A percentile compares a stretch with the other conserved stretches of the same genome.
phyloP scores from a whole-genome alignment of 2,329 filamentous ascomycete genomes.

The Amphichorda felina region DNA sequence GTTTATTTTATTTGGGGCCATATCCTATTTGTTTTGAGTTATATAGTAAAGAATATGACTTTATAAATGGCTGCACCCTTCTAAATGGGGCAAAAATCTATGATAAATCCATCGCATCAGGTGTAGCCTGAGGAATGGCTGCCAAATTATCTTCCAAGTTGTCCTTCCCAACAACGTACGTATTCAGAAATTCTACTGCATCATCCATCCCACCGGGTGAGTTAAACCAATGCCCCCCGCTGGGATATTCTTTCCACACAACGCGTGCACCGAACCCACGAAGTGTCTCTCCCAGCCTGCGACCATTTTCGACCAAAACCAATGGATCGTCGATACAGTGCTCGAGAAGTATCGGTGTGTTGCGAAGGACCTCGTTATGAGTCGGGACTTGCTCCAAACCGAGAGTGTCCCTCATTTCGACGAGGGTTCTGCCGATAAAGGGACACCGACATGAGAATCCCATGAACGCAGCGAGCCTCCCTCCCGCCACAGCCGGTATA shows the following conservation, averaged over 20 bases:
- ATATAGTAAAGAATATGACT: no score
- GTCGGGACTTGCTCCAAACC: conserved; percentile 7
- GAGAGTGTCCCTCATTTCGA: conserved; percentile 18
- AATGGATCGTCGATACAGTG: conserved; percentile 31
- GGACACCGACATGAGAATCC: conserved; percentile 24
- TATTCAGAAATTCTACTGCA: conserved; percentile 22
- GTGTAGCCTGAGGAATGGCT: no score
- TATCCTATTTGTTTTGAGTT: no score
- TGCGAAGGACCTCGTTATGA: conserved; percentile 18
- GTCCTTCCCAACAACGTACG: no score
- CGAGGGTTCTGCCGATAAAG: conserved; percentile 18
- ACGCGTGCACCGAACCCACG: conserved; percentile 23
- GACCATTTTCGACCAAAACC: conserved; percentile 23
- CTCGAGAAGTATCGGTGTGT: conserved; percentile 30
- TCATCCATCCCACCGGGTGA: conserved; percentile 29
- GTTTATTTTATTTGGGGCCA: no score
- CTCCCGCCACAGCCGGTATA: conserved; percentile 6
- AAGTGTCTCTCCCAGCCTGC: conserved; percentile 20
- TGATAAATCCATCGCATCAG: no score
- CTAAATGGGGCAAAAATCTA: no score
- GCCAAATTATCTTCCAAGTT: no score
- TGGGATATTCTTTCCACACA: conserved; percentile 25
- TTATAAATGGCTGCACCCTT: no score
- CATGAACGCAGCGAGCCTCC: conserved; percentile 19
- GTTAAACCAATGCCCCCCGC: conserved; percentile 32